Evolutionary conservation across 805 yeast species (phyloP).

Genomic region (Barnettozyma populi): DNA sequence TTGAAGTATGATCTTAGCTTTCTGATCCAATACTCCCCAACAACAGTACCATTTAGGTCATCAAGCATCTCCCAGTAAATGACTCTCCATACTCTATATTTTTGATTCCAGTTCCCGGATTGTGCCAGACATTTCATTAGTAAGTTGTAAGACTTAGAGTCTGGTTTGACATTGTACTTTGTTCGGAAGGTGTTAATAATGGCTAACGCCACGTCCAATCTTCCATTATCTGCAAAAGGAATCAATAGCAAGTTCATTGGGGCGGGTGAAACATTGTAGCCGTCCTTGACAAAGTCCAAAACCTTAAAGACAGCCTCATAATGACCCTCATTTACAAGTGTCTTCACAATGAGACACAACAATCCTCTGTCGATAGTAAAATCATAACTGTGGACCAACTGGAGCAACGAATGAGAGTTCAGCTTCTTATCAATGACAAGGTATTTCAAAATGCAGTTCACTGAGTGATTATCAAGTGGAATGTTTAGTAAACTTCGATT

Average conservation of each 20-base stretch:
- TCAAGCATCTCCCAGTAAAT: slow-evolving; percentile 22
- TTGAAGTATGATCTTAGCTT: slow-evolving; percentile 19
- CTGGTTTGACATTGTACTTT: slow-evolving; percentile 26
- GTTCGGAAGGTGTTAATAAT: slow-evolving; percentile 28
- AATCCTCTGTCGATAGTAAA: slow-evolving; percentile 24
- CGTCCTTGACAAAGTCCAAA: slow-evolving; percentile 9
- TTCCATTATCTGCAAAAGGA: slow-evolving; percentile 27
- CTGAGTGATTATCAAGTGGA: slow-evolving; percentile 26
- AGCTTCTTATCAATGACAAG: slow-evolving; percentile 13
- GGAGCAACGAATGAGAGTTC: slow-evolving; percentile 11
- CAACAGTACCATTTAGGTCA: slow-evolving; percentile 13
- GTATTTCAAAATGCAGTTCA: slow-evolving; percentile 24
- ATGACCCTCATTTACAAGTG: slow-evolving; percentile 25
- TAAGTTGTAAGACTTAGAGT: slow-evolving; percentile 27
- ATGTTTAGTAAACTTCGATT: slow-evolving; percentile 28
- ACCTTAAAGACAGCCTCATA: slow-evolving; percentile 28
- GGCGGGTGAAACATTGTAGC: slow-evolving; percentile 12
- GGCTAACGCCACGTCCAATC: slow-evolving; percentile 31
- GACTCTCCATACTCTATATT: slow-evolving; percentile 22
- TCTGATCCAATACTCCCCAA: slow-evolving; percentile 25
- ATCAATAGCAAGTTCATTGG: slow-evolving; percentile 29
- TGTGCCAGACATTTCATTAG: slow-evolving; percentile 31
- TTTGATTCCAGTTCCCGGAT: slow-evolving; percentile 27
- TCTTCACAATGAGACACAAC: slow-evolving; percentile 24
- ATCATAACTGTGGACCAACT: slow-evolving; percentile 11